Conservation (phyloP, 495 filamentous ascomycete species). For the Xanthoparmelia taractica region DNA sequence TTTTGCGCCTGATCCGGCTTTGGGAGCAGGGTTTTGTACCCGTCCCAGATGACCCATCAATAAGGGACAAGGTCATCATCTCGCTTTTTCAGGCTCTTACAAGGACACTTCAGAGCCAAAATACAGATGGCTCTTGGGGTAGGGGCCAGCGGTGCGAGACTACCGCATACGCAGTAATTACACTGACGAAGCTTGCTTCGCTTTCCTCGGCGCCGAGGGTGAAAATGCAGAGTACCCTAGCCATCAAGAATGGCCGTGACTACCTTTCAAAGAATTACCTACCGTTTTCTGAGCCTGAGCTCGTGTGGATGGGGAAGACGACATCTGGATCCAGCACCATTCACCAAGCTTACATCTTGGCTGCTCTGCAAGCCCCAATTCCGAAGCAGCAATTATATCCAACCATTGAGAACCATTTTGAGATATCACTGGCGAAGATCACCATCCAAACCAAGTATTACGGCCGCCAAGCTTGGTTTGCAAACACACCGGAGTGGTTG, state of each 20-base stretch:
- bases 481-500: slow-evolving; percentile 14
- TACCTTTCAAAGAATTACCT: slow-evolving; percentile 14
- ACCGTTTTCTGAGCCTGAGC: slow-evolving; percentile 18
- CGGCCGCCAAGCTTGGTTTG: slow-evolving; percentile 18
- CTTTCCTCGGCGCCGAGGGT: slow-evolving; percentile 20
- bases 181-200: slow-evolving; percentile 16
- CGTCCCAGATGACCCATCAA: slow-evolving; percentile 13
- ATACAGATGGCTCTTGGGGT: slow-evolving; percentile 21
- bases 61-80: slow-evolving; percentile 22
- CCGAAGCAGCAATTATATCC: slow-evolving; percentile 1
- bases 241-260: slow-evolving; percentile 16
- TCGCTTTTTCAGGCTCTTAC: slow-evolving; percentile 23
- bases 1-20: slow-evolving; percentile 15
- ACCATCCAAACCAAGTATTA: slow-evolving; percentile 22
- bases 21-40: slow-evolving; percentile 19
- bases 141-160: slow-evolving; percentile 15
- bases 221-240: slow-evolving; percentile 11
- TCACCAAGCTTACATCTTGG: slow-evolving; percentile 21
- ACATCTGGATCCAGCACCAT: slow-evolving; percentile 15
- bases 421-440: slow-evolving; percentile 17
- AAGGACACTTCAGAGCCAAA: slow-evolving; percentile 19
- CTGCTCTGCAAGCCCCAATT: slow-evolving; percentile 18
- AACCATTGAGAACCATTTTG: slow-evolving; percentile 20
- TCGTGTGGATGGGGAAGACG: slow-evolving; percentile 20
- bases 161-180: slow-evolving; percentile 21